These are phyloP conservation scores for Amanita inopinata DNA, from an alignment of 768 basidiomycete genomes.

Conservation along the genomic window DNA sequence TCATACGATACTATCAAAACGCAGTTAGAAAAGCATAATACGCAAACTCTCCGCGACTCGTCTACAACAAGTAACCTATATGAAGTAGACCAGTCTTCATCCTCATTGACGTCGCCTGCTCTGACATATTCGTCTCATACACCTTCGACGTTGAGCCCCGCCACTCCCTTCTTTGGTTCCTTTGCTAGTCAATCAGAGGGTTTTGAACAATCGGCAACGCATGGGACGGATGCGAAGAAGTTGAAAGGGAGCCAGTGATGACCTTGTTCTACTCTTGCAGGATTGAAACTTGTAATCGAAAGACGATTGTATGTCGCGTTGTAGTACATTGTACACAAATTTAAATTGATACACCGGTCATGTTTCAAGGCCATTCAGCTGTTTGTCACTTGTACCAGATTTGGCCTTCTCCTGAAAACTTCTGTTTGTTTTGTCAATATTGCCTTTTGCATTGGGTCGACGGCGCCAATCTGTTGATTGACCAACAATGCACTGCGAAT, in stretches of 20 bases:
- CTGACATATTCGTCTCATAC: slow-evolving; percentile 60
- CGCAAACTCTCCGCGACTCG: slow-evolving; percentile 1
- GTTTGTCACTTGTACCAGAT: no score
- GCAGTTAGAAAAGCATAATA: slow-evolving; percentile 5
- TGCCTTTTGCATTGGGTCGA: no score
- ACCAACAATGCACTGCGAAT: no score
- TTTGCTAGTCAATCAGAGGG: slow-evolving; percentile 31
- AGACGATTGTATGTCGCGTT: not conserved
- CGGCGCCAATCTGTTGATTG: no score
- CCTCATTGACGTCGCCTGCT: slow-evolving; percentile 54
- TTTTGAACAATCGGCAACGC: slow-evolving; percentile 14
- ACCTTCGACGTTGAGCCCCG: slow-evolving; percentile 58
- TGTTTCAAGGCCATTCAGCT: no score
- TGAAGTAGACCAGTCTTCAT: slow-evolving; percentile 31
- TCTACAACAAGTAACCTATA: slow-evolving; percentile 15
- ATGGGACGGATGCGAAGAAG: slow-evolving; percentile 3
- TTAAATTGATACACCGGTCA: no score
- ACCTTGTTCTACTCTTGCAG: not conserved
- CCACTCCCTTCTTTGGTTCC: slow-evolving; percentile 62
- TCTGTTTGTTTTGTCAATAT: no score
- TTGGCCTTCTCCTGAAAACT: no score
- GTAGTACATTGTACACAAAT: no score
- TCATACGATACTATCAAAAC: slow-evolving; percentile 7
- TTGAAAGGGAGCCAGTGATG: slow-evolving; percentile 1
- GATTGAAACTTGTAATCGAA: not conserved